Conservation (phyloP, 257 asterid species). For the Penstemon newberryi region DNA sequence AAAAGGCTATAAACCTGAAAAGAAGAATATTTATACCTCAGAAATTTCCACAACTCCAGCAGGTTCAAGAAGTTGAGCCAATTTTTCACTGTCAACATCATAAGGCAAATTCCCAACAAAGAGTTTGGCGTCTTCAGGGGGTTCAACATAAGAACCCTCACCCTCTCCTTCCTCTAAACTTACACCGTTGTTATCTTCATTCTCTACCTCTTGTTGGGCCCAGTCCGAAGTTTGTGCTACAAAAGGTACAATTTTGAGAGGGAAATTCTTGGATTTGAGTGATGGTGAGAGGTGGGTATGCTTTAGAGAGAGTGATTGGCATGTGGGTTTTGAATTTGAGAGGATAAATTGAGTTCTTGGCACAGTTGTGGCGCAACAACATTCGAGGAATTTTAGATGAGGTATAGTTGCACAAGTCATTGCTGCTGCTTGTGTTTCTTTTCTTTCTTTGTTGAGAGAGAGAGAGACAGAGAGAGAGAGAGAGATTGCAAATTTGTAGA, state of each 20-base stretch:
- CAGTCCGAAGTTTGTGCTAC: constrained; percentile 46
- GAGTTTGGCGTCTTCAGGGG: constrained; percentile 76
- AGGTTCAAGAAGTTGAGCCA: constrained; percentile 66
- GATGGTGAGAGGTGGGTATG: constrained; percentile 27
- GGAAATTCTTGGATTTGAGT: constrained; percentile 33
- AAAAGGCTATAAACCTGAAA: not conserved
- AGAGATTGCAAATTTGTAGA: not conserved
- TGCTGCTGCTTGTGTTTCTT: not conserved
- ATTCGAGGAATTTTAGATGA: constrained; percentile 38
- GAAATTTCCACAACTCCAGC: constrained; percentile 89
- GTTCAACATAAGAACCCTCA: constrained; percentile 43
- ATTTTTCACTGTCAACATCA: constrained; percentile 60
- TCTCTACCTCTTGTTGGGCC: constrained; percentile 40
- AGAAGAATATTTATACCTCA: constrained; percentile 45
- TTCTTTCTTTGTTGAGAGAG: not conserved
- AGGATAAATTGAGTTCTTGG: constrained; percentile 29
- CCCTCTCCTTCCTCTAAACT: constrained; percentile 23
- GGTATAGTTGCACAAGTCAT: constrained; percentile 41
- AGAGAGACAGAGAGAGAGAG: constrained; percentile 27
- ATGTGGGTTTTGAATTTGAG: constrained; percentile 30
- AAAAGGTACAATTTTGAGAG: constrained; percentile 32
- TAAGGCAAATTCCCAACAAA: constrained; percentile 83
- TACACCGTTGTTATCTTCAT: not conserved
- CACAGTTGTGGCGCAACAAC: constrained; percentile 32
- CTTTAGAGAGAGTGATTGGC: constrained; percentile 26